A percentile compares a stretch with the other conserved stretches of the same genome.
Conservation (phyloP, 1,284 basidiomycete genomes). For the Austroboletus olivaceoglutinosus region DNA sequence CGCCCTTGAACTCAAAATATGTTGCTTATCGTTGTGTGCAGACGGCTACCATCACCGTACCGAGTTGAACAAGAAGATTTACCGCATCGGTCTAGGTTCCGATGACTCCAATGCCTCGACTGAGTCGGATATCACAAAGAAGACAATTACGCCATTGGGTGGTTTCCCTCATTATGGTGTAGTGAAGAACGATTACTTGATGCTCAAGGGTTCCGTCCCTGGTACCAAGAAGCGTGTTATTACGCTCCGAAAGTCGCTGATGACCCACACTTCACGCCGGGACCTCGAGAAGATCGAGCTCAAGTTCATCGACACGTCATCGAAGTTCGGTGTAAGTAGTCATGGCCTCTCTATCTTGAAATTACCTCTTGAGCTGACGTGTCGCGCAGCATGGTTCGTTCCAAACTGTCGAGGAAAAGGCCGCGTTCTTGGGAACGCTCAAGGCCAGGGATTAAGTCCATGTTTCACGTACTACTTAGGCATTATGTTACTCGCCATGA, state of each 20-base stretch:
- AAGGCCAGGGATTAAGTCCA: slow-evolving; percentile 65
- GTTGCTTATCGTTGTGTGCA: slow-evolving; percentile 33
- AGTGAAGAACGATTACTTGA: slow-evolving; percentile 97
- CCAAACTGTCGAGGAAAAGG: slow-evolving; percentile 97
- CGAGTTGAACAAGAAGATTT: slow-evolving; percentile 98
- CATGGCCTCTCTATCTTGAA: background rate
- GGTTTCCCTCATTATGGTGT: slow-evolving; percentile 99
- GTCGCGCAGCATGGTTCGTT: slow-evolving; percentile 78
- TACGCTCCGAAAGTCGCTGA: slow-evolving; percentile 86
- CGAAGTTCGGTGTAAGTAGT: slow-evolving; percentile 82
- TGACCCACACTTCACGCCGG: slow-evolving; percentile 84
- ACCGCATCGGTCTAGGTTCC: slow-evolving; percentile 85
- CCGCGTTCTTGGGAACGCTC: slow-evolving; percentile 90
- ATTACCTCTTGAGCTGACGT: slow-evolving; percentile 6
- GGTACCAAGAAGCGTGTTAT: slow-evolving; percentile 98
- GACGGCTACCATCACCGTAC: slow-evolving; percentile 99
- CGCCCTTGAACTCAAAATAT: background rate
- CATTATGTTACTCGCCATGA: slow-evolving; percentile 35
- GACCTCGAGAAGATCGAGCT: slow-evolving; percentile 96
- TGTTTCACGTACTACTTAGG: slow-evolving; percentile 32
- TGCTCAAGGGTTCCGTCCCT: slow-evolving; percentile 92
- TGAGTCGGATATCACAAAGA: slow-evolving; percentile 91
- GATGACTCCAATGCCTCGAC: slow-evolving; percentile 90
- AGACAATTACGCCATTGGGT: slow-evolving; percentile 97
- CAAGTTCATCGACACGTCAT: slow-evolving; percentile 98